Evolutionary conservation across 2,329 filamentous ascomycete species (phyloP), one percentile per base, ranked within the genome.

Genomic region (Penicillium sp.): DNA sequence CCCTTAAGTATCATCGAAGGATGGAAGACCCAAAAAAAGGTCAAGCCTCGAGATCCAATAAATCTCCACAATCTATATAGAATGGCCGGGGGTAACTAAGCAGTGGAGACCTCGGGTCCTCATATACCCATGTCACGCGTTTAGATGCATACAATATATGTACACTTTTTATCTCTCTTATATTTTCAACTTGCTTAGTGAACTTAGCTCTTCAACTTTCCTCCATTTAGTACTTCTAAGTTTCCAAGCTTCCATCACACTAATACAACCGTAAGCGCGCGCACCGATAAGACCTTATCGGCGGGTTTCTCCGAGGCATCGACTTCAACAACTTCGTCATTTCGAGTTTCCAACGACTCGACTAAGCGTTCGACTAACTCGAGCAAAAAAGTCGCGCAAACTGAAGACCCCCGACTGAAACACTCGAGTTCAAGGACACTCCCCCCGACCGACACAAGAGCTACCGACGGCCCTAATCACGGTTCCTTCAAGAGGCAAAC

Each of bases 221-320:
- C 9, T n/a, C 21, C 13, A 23, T 23, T 6, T 31, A 40, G 42
- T 23, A 32, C 27, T 32, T 41, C 15, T 15, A 25, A 40, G 21
- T 13, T 25, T 27, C 7, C 25, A 27, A 27, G 25, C 7, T 23
- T 39, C n/a, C 27, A 23, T 47, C 40, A 15, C 16, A 29, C 29
- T 13, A n/a, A 40, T n/a, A n/a, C n/a, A 21, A 18, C 18, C 39
- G 31, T 29, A 40, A 34, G 16, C 37, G 23, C 29, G 44, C 45
- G 50, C 9, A 29, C 51, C 23, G 51, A 54, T 54, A 54, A 54
- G 40, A 41, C 50, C 60, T 67, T 67, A 67, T 67, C 65, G 59
- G 63, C 54, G 61, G 57, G 62, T 60, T 62, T 55, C 54, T 62
- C 62, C 61, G 53, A 51, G 49, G 42, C 40, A 45, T 48, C 35